Percentiles rank a stretch among this genome's conserved stretches.
Evolutionary conservation across 495 filamentous ascomycete species (phyloP).

Genomic region (Neurospora pannonica): DNA sequence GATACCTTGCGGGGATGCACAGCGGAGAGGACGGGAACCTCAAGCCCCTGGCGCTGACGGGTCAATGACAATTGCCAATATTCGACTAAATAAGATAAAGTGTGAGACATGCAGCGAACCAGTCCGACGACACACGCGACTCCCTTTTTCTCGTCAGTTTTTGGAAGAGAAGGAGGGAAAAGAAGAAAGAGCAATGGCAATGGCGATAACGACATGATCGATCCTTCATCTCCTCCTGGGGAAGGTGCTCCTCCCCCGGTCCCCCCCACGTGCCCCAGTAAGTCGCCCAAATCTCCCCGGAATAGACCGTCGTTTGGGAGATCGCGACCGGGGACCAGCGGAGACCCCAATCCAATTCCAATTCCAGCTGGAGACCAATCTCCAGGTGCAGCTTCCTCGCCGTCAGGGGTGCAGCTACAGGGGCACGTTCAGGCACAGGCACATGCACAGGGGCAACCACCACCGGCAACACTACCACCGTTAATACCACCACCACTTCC

Average conservation of each 20-base stretch:
- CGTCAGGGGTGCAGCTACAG: slow-evolving; percentile 3
- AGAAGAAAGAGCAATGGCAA: slow-evolving; percentile 9
- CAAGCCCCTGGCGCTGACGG: background rate
- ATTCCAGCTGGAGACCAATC: background rate
- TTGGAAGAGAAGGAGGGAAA: slow-evolving; percentile 18
- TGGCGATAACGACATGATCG: background rate
- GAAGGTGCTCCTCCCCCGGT: background rate
- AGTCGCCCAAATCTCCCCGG: slow-evolving; percentile 5
- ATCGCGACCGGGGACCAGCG: too few species aligned
- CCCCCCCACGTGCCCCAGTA: background rate
- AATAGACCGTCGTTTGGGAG: too few species aligned
- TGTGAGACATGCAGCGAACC: slow-evolving; percentile 32
- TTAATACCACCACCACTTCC: background rate
- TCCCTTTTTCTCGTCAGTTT: slow-evolving; percentile 37
- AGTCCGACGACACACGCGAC: slow-evolving; percentile 29
- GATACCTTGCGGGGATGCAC: background rate
- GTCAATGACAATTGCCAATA: background rate
- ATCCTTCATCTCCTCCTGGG: slow-evolving; percentile 2
- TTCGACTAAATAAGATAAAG: background rate
- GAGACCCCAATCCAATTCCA: background rate
- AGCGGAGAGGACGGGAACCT: background rate
- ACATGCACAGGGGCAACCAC: slow-evolving; percentile 8
- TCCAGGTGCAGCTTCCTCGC: background rate
- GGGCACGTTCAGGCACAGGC: background rate
- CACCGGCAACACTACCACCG: background rate